A percentile compares a stretch with the other conserved stretches of the same genome.
phyloP scores from a whole-genome alignment of 441 rosid genomes.

The Brassica balearica region DNA sequence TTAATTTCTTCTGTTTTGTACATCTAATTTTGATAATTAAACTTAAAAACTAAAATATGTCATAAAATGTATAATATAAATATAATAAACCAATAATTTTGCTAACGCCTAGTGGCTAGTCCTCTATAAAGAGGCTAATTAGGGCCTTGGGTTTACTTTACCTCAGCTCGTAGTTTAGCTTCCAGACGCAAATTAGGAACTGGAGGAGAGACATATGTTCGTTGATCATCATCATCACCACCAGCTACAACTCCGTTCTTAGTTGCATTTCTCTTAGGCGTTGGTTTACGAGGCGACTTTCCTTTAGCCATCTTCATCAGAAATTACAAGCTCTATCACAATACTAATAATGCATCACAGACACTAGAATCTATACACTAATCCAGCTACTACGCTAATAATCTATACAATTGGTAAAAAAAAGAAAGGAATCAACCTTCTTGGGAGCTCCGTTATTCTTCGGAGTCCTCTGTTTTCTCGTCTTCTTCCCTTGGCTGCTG shows the following conservation, averaged over 20 bases:
- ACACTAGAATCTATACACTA: too few relatives aligned
- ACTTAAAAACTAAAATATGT: too few relatives aligned
- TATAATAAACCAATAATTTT: too few relatives aligned
- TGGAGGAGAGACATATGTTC: slow-evolving; percentile 41
- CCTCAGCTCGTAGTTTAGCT: slow-evolving; percentile 83
- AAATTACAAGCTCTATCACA: too few relatives aligned
- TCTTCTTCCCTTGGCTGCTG: slow-evolving; percentile 69
- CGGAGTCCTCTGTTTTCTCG: slow-evolving; percentile 56
- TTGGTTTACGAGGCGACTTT: slow-evolving; percentile 51
- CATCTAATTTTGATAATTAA: too few relatives aligned
- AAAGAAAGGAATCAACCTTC: too few relatives aligned
- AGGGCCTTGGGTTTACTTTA: background rate
- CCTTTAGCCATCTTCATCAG: slow-evolving; percentile 36
- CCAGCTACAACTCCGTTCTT: slow-evolving; percentile 45
- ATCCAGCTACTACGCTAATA: background rate
- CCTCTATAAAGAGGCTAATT: too few relatives aligned
- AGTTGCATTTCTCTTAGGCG: slow-evolving; percentile 58
- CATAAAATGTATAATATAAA: too few relatives aligned
- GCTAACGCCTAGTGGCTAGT: too few relatives aligned
- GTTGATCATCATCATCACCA: slow-evolving; percentile 23
- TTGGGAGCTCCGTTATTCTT: slow-evolving; percentile 41
- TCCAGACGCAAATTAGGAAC: slow-evolving; percentile 81
- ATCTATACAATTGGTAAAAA: background rate
- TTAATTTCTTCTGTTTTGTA: too few relatives aligned
- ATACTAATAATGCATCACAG: too few relatives aligned